These are phyloP conservation scores for Dipteronia sinensis DNA, from an alignment of 345 rosid species.

Conservation along the genomic window DNA sequence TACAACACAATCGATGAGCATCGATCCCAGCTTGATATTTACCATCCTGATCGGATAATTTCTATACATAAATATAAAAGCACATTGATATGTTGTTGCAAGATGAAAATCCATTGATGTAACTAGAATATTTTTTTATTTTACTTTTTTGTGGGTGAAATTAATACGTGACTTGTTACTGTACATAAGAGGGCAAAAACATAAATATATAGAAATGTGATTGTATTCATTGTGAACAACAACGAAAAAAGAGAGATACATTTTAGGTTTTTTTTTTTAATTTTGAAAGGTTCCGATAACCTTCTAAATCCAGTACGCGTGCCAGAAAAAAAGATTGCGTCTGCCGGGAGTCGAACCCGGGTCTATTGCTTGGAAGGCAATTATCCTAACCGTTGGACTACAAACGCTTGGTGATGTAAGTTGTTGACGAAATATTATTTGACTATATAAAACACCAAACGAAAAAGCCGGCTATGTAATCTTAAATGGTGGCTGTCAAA, in stretches of 20 bases:
- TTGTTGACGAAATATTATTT: no score
- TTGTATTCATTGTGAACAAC: no score
- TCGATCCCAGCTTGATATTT: background rate
- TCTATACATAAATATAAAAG: no score
- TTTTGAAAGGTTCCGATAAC: no score
- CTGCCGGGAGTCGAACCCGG: slow-evolving; percentile 82
- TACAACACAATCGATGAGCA: background rate
- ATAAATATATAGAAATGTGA: no score
- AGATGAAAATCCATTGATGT: no score
- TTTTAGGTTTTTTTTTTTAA: no score
- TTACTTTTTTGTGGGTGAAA: background rate
- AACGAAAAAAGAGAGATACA: no score
- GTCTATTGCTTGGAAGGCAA: slow-evolving; percentile 82
- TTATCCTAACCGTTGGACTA: slow-evolving; percentile 89
- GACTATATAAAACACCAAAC: no score
- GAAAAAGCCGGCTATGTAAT: slow-evolving; percentile 2
- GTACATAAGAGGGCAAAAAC: background rate
- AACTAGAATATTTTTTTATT: background rate
- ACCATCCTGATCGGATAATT: background rate
- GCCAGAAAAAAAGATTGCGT: slow-evolving; percentile 26
- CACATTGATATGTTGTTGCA: no score
- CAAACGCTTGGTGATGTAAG: slow-evolving; percentile 36
- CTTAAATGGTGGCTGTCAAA: background rate
- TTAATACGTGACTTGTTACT: background rate
- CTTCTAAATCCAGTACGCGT: no score